Evolutionary conservation across 768 basidiomycete species (phyloP), one percentile per base, ranked within the genome.

Genomic region (Galerina sulciceps): DNA sequence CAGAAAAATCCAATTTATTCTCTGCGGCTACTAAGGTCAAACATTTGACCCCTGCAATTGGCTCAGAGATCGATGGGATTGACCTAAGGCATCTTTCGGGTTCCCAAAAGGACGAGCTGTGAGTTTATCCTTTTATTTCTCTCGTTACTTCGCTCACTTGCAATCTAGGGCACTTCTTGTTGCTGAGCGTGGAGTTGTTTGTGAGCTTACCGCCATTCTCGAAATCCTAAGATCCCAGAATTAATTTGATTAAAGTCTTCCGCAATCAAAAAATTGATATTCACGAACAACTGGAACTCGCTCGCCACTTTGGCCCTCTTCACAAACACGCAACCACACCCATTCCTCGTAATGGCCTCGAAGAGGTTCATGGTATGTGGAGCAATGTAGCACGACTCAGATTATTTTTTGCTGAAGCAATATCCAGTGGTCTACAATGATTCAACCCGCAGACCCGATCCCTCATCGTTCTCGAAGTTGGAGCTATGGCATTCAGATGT

Each of bases 401-500:
- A 18, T 55, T 50, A 42, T 37, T 40, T 34, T 48, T 38, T 14
- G 42, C 40, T 43, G 20, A 49, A n/a, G 4, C 57, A 20, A 48
- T 58, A 26, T 10, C 31, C 53, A 88, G 89, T 90, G 45, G 88
- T 90, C 22, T 92, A 88, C 71, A 89, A 84, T 59, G 87, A 89
- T 69, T 75, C 81, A 20, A 84, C 83, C 10, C 78, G 84, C 15
- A 83, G 86, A 49, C 87, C 86, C 10, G 86, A 90, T 64, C 67
- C 83, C 4, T 73, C 81, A 34, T 81, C 88, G 6, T 93, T 89
- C 68, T 82, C 89, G 11, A 88, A 89, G 68, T 63, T 86, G 13
- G 92, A 93, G 63, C 80, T 94, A 17, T 93, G 89, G 87, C 91
- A 93, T 73, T 85, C 87, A 2, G 93, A 94, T 71, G 90, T 90